Evolutionary conservation across 2,329 filamentous ascomycete species (phyloP).

Genomic region (Cercospora sp.): DNA sequence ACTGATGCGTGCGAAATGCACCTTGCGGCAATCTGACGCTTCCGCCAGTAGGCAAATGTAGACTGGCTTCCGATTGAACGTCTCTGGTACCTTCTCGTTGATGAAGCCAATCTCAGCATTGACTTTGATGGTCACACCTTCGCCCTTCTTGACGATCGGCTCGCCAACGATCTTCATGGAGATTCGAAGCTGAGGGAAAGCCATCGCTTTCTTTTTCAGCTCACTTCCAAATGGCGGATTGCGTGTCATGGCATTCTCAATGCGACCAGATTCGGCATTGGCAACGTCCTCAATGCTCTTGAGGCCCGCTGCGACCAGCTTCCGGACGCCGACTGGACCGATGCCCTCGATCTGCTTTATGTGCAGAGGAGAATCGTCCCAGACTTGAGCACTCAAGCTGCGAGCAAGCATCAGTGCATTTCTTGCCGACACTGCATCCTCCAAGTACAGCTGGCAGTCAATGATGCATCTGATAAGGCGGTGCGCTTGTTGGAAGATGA

Average conservation of each 20-base stretch:
- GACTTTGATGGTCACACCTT: conserved; percentile 60
- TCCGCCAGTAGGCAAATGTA: conserved; percentile 74
- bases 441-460: conserved; percentile 65
- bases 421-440: conserved; percentile 67
- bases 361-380: conserved; percentile 81
- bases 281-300: conserved; percentile 71
- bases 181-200: conserved; percentile 70
- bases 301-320: conserved; percentile 70
- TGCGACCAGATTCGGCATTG: conserved; percentile 64
- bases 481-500: conserved; percentile 68
- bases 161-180: conserved; percentile 54
- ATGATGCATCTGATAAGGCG: conserved; percentile 73
- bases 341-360: conserved; percentile 80
- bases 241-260: conserved; percentile 74
- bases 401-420: conserved; percentile 76
- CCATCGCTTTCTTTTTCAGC: conserved; percentile 62
- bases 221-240: conserved; percentile 82
- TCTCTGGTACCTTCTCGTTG: conserved; percentile 63
- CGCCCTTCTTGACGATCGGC: conserved; percentile 42
- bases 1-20: conserved; percentile 67
- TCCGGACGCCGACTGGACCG: conserved; percentile 72
- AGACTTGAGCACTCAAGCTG: conserved; percentile 71
- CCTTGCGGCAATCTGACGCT: conserved; percentile 65
- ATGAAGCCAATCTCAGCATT: conserved; percentile 69
- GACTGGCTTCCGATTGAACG: conserved; percentile 65